Conservation (phyloP, 2,329 filamentous ascomycete species). For the Fusarium sp. region DNA sequence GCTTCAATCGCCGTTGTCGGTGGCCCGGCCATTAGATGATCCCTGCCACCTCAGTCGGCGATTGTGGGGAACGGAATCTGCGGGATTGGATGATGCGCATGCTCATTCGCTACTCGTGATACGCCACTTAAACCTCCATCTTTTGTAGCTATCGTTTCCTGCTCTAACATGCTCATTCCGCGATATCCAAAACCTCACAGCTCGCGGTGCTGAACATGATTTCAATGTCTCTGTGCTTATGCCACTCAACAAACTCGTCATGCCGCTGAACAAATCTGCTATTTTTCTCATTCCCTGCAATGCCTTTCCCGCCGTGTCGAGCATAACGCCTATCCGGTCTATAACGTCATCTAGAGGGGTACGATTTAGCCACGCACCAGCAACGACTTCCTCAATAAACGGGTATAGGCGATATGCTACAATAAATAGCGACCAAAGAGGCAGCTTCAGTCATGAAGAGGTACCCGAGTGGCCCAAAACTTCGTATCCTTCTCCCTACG, state of each 20-base stretch:
- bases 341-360: conserved; percentile 38
- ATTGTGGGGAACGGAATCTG: conserved; percentile 13
- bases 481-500: conserved; percentile 80
- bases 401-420: conserved; percentile 36
- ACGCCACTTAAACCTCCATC: conserved; percentile 2
- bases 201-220: conserved; percentile 30
- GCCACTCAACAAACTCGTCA: conserved; percentile 17
- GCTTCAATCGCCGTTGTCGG: conserved; percentile 12
- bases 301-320: conserved; percentile 26
- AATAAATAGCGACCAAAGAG: conserved; percentile 17
- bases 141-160: conserved; percentile 15
- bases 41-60: conserved; percentile 8
- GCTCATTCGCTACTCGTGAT: conserved; percentile 28
- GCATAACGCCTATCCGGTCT: conserved; percentile 14
- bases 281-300: conserved; percentile 34
- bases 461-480: conserved; percentile 57
- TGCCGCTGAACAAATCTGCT: conserved; percentile 36
- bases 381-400: conserved; percentile 1
- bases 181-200: conserved; percentile 16
- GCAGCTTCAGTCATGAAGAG: conserved; percentile 10
- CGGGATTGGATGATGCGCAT: conserved; percentile 4
- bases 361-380: conserved; percentile 7
- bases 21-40: conserved; percentile 13
- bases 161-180: conserved; percentile 39
- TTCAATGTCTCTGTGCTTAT: conserved; percentile 14